These are phyloP conservation scores for Hypomyces rosellus DNA, from an alignment of 2,329 filamentous ascomycete genomes.

Conservation along the genomic window DNA sequence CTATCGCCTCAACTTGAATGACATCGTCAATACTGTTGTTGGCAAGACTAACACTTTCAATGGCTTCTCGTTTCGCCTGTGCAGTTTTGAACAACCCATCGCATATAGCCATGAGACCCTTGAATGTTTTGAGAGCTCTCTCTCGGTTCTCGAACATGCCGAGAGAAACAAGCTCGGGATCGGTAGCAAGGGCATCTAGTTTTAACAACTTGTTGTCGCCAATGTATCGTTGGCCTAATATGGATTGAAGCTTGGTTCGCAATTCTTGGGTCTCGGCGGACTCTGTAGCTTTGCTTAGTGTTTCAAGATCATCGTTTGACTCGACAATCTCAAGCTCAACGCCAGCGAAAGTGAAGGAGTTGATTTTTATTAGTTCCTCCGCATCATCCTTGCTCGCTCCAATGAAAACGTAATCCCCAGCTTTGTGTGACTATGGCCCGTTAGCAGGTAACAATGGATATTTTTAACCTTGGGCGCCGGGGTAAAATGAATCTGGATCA, in stretches of 20 bases:
- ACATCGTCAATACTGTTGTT: constrained; percentile 74
- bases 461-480: constrained; percentile 10
- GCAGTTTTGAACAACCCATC: constrained; percentile 67
- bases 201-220: constrained; percentile 68
- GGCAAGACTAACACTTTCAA: constrained; percentile 75
- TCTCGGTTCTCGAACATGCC: constrained; percentile 69
- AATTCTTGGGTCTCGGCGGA: constrained; percentile 52
- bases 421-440: constrained; percentile 60
- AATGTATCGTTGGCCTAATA: constrained; percentile 72
- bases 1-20: constrained; percentile 64
- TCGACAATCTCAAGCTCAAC: constrained; percentile 51
- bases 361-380: constrained; percentile 59
- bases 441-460: constrained; percentile 56
- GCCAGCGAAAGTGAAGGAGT: constrained; percentile 64
- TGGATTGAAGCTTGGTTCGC: constrained; percentile 61
- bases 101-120: constrained; percentile 82
- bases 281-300: constrained; percentile 34
- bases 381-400: constrained; percentile 59
- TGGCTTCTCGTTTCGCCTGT: constrained; percentile 67
- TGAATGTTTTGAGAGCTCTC: constrained; percentile 80
- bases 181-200: constrained; percentile 69
- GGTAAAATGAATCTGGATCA: constrained; percentile 9
- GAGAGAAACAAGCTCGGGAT: constrained; percentile 64
- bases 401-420: constrained; percentile 64
- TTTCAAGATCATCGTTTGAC: constrained; percentile 34